A percentile compares a stretch with the other conserved stretches of the same genome.
These are phyloP conservation scores for Dothideomycetidae sp. DNA, from an alignment of 2,329 filamentous ascomycete species.

Conservation along the genomic window DNA sequence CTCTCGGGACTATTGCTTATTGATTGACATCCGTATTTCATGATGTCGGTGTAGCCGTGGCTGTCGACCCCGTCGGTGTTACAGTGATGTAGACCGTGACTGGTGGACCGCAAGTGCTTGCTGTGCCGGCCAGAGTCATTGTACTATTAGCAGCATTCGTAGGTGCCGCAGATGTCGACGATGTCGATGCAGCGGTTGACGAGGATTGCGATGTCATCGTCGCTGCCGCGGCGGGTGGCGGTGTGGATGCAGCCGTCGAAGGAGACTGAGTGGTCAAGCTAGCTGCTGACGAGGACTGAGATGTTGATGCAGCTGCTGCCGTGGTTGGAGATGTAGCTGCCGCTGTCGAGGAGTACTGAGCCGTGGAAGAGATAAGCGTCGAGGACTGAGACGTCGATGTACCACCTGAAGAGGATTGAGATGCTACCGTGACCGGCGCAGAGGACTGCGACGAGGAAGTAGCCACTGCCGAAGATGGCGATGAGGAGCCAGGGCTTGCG, in stretches of 20 bases:
- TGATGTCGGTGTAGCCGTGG: too few relatives aligned
- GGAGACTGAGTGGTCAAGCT: not conserved
- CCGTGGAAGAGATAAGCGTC: not conserved
- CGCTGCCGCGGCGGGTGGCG: not conserved
- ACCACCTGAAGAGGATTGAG: not conserved
- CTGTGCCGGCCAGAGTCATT: not conserved
- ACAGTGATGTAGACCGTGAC: not conserved
- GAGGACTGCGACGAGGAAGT: not conserved
- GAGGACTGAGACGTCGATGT: not conserved
- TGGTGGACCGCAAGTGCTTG: not conserved
- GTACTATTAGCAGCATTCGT: not conserved
- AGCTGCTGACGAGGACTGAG: not conserved
- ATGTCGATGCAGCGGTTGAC: not conserved
- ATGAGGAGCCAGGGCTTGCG: too few relatives aligned
- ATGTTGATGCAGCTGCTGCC: not conserved
- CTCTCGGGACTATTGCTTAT: too few relatives aligned
- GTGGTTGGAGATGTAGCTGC: not conserved
- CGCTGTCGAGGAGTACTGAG: too few relatives aligned
- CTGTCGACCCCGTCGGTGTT: not conserved
- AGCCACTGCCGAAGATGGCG: too few relatives aligned
- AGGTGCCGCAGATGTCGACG: not conserved
- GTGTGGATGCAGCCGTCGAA: not conserved
- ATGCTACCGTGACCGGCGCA: not conserved
- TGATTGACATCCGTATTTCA: too few relatives aligned
- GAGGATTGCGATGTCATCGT: not conserved